phyloP scores from a whole-genome alignment of 192 early-diverging fungal genomes.

The Gonapodya sp. region DNA sequence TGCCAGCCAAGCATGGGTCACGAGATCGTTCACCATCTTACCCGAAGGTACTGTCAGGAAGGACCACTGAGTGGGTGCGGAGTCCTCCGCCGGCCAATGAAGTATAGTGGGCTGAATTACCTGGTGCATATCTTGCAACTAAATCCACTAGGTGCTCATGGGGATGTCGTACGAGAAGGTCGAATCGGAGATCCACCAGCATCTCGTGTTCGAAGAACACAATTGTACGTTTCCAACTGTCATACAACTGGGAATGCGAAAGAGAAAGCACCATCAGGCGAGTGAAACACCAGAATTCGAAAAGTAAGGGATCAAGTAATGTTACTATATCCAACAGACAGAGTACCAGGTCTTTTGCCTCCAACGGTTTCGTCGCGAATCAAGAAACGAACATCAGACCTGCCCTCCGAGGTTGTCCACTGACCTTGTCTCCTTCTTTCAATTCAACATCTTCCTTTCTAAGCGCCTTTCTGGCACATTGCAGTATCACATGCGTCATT shows the following conservation, averaged over 20 bases:
- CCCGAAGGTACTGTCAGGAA: not conserved
- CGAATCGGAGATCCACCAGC: not conserved
- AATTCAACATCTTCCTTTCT: not conserved
- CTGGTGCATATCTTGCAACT: not conserved
- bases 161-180: not conserved
- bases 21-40: not conserved
- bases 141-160: not conserved
- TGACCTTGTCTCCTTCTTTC: slow-evolving; percentile 1
- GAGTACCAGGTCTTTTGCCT: too few relatives aligned
- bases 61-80: too few relatives aligned
- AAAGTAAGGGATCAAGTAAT: not conserved
- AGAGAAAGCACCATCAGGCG: too few relatives aligned
- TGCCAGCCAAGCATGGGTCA: not conserved
- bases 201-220: not conserved
- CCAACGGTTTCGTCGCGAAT: too few relatives aligned
- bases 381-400: not conserved
- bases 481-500: not conserved
- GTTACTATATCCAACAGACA: not conserved
- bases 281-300: too few relatives aligned
- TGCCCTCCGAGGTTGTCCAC: not conserved
- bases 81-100: too few relatives aligned
- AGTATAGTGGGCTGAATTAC: not conserved
- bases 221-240: not conserved
- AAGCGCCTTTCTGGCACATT: not conserved
- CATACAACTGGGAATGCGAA: not conserved